Evolutionary conservation across 202 grass and related monocot species (phyloP), one percentile per base, ranked within the genome.

Genomic region (Eragrostis tef): DNA sequence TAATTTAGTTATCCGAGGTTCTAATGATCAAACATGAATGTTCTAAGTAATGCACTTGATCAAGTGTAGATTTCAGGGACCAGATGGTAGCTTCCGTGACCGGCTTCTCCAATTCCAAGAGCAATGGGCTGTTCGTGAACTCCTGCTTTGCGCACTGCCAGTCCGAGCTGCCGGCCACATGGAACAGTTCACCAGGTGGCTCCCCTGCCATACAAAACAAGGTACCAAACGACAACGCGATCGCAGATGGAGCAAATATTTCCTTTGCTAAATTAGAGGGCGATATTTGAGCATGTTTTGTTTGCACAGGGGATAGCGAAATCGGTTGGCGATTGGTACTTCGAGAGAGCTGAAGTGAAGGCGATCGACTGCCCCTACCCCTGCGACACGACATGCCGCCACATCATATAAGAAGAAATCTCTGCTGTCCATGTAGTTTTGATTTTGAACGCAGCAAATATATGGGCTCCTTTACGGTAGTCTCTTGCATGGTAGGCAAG

Each of bases 251-350:
- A 5, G 34, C 34, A 39, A 39, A 39, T 39, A 39, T 39, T 70
- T 52, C 46, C 49, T 61, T 24, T 70, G 51, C 27, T 46, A 9
- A 46, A 11, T 46, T 46, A 11, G 11, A 46, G 44, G 1, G 44
- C 1, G n/a, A n/a, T n/a, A n/a, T 1, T 34, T 39, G 2, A 15
- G 1, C 13, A 2, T 64, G 5, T 9, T 50, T 6, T 54, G 44
- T 5, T 11, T 66, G 43, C 13, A 11, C 74, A 93, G 91, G 66
- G 65, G 20, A 89, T 97, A 44, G 87, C 79, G 16, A 78, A 69
- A 67, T 93, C 88, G 19, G 94, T 97, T 53, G 87, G 91, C 16
- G 94, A 97, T 64, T 97, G 94, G 91, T 97, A 92, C 73, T 94
- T 94, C 19, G 86, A 87, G 27, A 89, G 81, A 81, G 88, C 88